phyloP scores from a whole-genome alignment of 495 filamentous ascomycete species.

The Aspergillus cristatus region DNA sequence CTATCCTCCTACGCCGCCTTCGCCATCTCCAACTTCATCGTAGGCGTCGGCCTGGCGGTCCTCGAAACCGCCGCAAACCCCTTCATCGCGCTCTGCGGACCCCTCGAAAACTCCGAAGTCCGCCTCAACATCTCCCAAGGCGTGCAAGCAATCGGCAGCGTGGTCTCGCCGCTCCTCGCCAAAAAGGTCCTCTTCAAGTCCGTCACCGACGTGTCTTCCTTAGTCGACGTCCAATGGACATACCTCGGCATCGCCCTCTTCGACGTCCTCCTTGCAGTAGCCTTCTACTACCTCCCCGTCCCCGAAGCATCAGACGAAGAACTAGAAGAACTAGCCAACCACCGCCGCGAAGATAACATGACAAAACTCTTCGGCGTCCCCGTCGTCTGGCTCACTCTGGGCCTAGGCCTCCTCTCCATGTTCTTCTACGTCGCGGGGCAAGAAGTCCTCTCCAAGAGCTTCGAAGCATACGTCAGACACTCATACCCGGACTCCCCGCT shows the following conservation, averaged over 20 bases:
- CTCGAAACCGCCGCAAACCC: constrained; percentile 59
- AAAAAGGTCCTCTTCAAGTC: constrained; percentile 51
- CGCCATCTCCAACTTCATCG: constrained; percentile 57
- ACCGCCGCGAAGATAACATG: constrained; percentile 41
- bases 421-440: constrained; percentile 61
- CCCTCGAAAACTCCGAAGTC: constrained; percentile 54
- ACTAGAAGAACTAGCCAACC: constrained; percentile 45
- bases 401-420: constrained; percentile 46
- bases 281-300: constrained; percentile 55
- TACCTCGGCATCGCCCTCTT: constrained; percentile 62
- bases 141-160: constrained; percentile 56
- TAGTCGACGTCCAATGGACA: constrained; percentile 63
- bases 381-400: constrained; percentile 50
- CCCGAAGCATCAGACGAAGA: constrained; percentile 61
- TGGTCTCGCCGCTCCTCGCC: constrained; percentile 53
- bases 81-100: constrained; percentile 61
- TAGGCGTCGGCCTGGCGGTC: constrained; percentile 53
- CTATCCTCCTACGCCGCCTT: constrained; percentile 58
- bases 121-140: constrained; percentile 59
- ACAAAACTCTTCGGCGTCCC: constrained; percentile 34
- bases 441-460: constrained; percentile 44
- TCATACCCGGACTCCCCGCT: constrained; percentile 24
- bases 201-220: constrained; percentile 39
- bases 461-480: constrained; percentile 30
- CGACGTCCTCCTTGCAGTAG: constrained; percentile 52